A percentile compares a stretch with the other conserved stretches of the same genome.
phyloP scores from a whole-genome alignment of 495 filamentous ascomycete species.

The Xylaria palmicola region DNA sequence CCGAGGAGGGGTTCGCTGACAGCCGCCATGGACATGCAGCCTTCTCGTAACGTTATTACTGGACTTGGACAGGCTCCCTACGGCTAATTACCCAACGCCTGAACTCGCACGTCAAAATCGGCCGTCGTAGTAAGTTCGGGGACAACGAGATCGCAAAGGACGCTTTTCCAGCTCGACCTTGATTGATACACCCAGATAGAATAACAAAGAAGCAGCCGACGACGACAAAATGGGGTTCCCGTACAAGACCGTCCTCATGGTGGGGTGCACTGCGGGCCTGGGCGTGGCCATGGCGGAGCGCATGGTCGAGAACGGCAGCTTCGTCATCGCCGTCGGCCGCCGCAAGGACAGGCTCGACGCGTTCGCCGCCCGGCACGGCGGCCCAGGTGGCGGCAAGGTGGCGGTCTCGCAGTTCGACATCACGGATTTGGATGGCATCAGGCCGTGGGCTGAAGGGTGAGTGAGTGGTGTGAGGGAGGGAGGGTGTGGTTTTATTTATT shows the following conservation, averaged over 20 bases:
- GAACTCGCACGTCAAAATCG: background rate
- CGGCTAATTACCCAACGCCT: background rate
- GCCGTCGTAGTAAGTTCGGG: no score
- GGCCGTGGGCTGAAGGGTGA: slow-evolving; percentile 53
- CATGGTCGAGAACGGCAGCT: slow-evolving; percentile 58
- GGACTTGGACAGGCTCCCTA: no score
- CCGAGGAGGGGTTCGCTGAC: background rate
- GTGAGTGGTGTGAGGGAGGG: background rate
- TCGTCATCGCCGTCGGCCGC: slow-evolving; percentile 63
- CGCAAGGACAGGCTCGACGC: slow-evolving; percentile 63
- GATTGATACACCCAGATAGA: background rate
- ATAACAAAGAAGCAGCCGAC: no score
- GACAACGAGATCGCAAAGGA: no score
- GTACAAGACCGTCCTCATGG: slow-evolving; percentile 68
- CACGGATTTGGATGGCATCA: slow-evolving; percentile 58
- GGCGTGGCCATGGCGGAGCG: slow-evolving; percentile 63
- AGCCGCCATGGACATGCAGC: background rate
- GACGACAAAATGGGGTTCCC: slow-evolving; percentile 58
- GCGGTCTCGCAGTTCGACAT: slow-evolving; percentile 61
- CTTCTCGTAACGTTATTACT: no score
- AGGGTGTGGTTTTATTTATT: no score
- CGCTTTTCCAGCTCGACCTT: no score
- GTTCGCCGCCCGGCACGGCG: slow-evolving; percentile 60
- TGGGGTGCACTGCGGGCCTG: slow-evolving; percentile 73
- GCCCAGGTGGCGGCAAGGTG: slow-evolving; percentile 52